Evolutionary conservation across 257 asterid genomes (phyloP), one percentile per base, ranked within the genome.

Genomic region (Ehretia macrophylla): DNA sequence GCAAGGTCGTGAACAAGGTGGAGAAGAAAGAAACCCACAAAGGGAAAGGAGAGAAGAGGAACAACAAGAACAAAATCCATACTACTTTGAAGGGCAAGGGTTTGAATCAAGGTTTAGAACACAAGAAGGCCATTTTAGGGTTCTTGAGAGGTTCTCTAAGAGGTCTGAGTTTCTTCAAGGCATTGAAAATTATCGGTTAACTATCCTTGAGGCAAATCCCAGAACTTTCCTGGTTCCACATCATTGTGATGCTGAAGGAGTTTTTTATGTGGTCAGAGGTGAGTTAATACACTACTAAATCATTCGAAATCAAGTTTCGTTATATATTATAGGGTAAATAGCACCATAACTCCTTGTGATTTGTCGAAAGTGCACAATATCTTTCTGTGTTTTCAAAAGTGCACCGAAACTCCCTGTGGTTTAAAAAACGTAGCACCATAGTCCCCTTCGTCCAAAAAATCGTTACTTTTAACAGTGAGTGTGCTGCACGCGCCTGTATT

Each of bases 171-270:
- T 81, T 46, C 71, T 75, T 8, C 23, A 32, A 21, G 87, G 82
- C 47, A 70, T 81, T 39, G 82, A 75, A 39, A 60, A 72, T 5
- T 75, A 58, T 27, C 72, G 84, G 0, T 38, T 81, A 6, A 72
- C 75, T 0, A 32, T 72, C 1, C 68, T 72, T 23, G 82, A 78
- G 53, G 77, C 79, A 1, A 66, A 78, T 47, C 82, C 84, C 4
- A 58, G 49, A 12, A 70, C 87, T 3, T 75, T 78, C 8, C 19
- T 75, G 32, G 45, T 78, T 44, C 84, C 87, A 58, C 75, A 81
- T 70, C 82, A 81, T 51, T 35, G 51, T 47, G 84, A 81, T 42
- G 71, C 75, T 47, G 87, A 81, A 37, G 23, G 65, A 0, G 13
- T 78, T 5, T 12, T 62, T 37, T 45, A 71, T 23, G 78, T 77